Evolutionary conservation across 2,329 filamentous ascomycete genomes (phyloP), one percentile per base, ranked within the genome.

Genomic region (Davidsoniella eucalypti): DNA sequence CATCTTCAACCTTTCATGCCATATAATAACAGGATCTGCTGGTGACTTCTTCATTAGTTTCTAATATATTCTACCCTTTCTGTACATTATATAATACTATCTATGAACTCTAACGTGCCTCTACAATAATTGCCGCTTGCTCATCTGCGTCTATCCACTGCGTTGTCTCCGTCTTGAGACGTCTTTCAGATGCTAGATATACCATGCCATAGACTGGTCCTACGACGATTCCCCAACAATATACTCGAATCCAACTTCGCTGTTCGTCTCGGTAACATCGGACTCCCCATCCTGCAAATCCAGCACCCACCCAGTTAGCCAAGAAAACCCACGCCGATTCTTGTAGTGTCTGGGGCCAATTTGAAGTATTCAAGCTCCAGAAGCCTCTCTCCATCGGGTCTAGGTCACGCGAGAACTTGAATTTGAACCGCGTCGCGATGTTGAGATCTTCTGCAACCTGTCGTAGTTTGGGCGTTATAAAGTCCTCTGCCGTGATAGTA

Each of bases 141-240:
- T 78, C 79, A 1, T 71, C 70, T 0, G 71, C 76, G 62, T 80
- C 86, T 47, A 81, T 63, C 85, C 86, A 94, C 44, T 66, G 65
- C 12, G 76, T 67, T 0, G 73, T 73, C 7, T 73, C 73, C 5
- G 66, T 67, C 52, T 73, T 71, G 14, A 88, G 63, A 54, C 70
- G 70, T 29, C 81, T 71, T 51, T 75, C 70, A 57, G 81, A 90
- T 0, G 79, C 82, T 12, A 87, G 64, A 60, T 84, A 90, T 0
- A 94, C 63, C 38, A 88, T 61, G 3, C 92, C 64, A 61, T 87
- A 94, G 33, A 85, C 70, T 58, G 93, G 81, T 49, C 77, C 72
- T 0, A 77, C 76, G 0, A 86, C 67, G 54, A 81, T 74, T 0
- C 84, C 87, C 80, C 84, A 94, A 59, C 84, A 85, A 60, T 84